Base-by-base conservation (phyloP, 441 rosid genomes). In the Capsella rubella region DNA sequence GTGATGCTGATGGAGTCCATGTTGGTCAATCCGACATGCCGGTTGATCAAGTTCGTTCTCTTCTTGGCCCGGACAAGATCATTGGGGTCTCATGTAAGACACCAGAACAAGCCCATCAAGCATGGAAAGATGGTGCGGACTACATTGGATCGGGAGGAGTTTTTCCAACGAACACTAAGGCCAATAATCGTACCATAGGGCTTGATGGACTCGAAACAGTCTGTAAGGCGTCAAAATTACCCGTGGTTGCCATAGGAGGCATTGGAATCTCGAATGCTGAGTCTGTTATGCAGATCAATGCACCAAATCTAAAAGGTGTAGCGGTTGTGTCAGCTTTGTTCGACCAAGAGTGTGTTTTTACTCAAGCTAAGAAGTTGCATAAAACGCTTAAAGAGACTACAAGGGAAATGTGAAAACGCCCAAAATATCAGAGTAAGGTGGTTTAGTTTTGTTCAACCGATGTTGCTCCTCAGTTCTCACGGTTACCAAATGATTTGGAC, bases 181-280 rank as follows among this genome's bases (percentile, higher is more conserved):
- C 77, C 5, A 89, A 91, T 79, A 91, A 90, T 49, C 68, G 46
- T 28, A 91, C 98, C 0, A 79, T 91, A 10, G 97, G 97, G 66
- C 83, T 93, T 76, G 94, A 93, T 64, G 99, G 97, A 43, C 71
- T 95, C 28, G 86, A 78, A 85, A 66, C 82, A 8, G 95, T 95
- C 28, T 90, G 98, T 21, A 31, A 74, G 75, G 83, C 97, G 40
- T 89, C 97, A 39, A 90, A 86, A 71, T 64, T 95, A 76, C 98
- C 95, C 0, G 97, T 93, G 42, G 98, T 93, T 55, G 98, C 98
- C n/a, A 95, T 93, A 1, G 97, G 98, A 12, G 97, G 99, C 42
- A 89, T 95, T 0, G 85, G 86, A 31, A 67, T 83, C 46, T 85
- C 93, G 28, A 93, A 93, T 28, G 92, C 92, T 8, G 72, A 53